Conservation (phyloP, 148 eudicot species). For the Nepenthes mirabilis region DNA sequence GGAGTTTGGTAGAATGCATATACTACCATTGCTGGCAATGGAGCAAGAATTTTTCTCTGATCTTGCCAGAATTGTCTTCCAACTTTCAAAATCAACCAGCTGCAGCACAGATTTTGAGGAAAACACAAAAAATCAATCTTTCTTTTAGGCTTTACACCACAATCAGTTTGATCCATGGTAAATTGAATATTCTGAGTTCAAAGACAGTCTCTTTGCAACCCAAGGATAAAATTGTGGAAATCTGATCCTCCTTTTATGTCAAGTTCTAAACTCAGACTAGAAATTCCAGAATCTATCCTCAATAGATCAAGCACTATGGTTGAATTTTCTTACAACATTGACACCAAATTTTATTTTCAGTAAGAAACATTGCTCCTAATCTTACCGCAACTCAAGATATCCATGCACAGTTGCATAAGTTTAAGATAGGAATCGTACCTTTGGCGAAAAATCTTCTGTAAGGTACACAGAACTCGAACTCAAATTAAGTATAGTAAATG, state of each 20-base stretch:
- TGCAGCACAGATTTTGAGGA: conserved; percentile 13
- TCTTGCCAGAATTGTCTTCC: conserved; percentile 78
- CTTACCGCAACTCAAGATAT: too few species aligned
- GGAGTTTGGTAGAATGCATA: conserved; percentile 64
- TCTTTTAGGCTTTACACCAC: too few species aligned
- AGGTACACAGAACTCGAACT: conserved; percentile 83
- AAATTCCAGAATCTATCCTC: not conserved
- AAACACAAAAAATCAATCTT: not conserved
- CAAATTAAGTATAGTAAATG: conserved; percentile 73
- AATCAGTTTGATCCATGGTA: too few species aligned
- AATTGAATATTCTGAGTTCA: too few species aligned
- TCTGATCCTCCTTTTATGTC: not conserved
- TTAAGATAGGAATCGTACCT: conserved; percentile 26
- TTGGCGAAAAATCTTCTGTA: conserved; percentile 87
- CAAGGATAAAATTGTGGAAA: too few species aligned
- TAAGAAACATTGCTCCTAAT: too few species aligned
- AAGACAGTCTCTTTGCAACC: too few species aligned
- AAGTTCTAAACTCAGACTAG: not conserved
- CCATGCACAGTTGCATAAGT: not conserved
- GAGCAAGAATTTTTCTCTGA: conserved; percentile 69
- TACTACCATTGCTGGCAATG: conserved; percentile 48
- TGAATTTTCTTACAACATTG: too few species aligned
- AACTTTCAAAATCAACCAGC: conserved; percentile 98
- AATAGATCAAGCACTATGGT: not conserved
- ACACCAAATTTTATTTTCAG: too few species aligned